Evolutionary conservation across 1,139 yeast genomes (phyloP).

Genomic region (Diutina siamensis): DNA sequence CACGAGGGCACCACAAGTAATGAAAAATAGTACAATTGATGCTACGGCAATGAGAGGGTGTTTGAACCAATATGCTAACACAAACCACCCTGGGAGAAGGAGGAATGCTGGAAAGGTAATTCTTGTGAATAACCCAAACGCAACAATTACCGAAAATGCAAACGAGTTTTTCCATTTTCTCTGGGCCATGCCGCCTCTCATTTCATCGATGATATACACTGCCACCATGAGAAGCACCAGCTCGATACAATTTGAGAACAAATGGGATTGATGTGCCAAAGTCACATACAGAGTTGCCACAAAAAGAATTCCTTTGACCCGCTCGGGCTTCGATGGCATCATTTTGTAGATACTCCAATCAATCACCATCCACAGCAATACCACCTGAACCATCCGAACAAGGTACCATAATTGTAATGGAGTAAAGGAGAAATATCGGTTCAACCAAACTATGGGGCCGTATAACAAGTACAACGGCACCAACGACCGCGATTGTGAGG

Average conservation of each 20-base stretch:
- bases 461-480: constrained; percentile 59
- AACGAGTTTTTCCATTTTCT: constrained; percentile 9
- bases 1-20: constrained; percentile 30
- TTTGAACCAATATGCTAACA: constrained; percentile 27
- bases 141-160: constrained; percentile 40
- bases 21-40: constrained; percentile 17
- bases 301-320: constrained; percentile 53
- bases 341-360: constrained; percentile 41
- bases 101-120: constrained; percentile 74
- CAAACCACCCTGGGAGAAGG: constrained; percentile 40
- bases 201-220: constrained; percentile 38
- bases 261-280: constrained; percentile 71
- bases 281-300: constrained; percentile 72
- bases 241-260: constrained; percentile 81
- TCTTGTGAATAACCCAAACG: constrained; percentile 73
- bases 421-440: constrained; percentile 14
- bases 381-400: constrained; percentile 44
- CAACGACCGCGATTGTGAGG: constrained; percentile 42
- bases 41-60: constrained; percentile 14
- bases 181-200: constrained; percentile 11
- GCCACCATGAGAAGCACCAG: constrained; percentile 53
- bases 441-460: constrained; percentile 47
- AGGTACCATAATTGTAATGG: constrained; percentile 45
- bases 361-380: constrained; percentile 46
- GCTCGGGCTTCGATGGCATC: constrained; percentile 48